Conservation (phyloP, 768 basidiomycete species). For the Trametopsis cervina region DNA sequence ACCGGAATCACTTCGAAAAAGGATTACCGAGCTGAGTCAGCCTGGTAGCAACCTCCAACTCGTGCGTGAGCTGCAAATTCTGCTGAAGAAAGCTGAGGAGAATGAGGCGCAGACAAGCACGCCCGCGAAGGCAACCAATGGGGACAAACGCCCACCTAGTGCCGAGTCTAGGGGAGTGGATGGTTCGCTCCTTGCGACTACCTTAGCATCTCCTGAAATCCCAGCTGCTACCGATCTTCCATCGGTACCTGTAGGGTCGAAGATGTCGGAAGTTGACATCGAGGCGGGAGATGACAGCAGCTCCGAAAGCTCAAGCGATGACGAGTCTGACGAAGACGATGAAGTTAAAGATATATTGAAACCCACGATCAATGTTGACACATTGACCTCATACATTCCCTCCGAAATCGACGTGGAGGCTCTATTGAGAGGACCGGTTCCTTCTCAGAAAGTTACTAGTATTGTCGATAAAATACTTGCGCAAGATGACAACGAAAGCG, state of each 20-base stretch:
- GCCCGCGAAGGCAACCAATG: background rate
- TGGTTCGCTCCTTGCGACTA: background rate
- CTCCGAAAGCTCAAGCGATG: constrained; percentile 23
- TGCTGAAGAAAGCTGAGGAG: background rate
- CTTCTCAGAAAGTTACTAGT: constrained; percentile 8
- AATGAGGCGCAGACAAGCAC: background rate
- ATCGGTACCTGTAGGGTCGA: constrained; percentile 25
- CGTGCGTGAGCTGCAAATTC: constrained; percentile 20
- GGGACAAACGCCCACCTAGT: background rate
- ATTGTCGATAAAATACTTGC: background rate
- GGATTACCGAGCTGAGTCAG: constrained; percentile 37
- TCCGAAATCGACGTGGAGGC: constrained; percentile 30
- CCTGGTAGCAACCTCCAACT: constrained; percentile 19
- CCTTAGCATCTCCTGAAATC: constrained; percentile 2
- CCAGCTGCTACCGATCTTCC: constrained; percentile 13
- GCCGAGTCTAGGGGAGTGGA: background rate
- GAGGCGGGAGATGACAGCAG: constrained; percentile 36
- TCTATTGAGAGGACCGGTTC: constrained; percentile 34
- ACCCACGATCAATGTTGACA: background rate
- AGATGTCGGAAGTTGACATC: constrained; percentile 30
- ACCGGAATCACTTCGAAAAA: constrained; percentile 34
- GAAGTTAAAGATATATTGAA: background rate
- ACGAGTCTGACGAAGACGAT: constrained; percentile 13
- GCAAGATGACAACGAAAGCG: constrained; percentile 20
- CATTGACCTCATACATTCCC: background rate